A percentile compares a stretch with the other conserved stretches of the same genome.
These are phyloP conservation scores for Jamesozyma gamospora DNA, from an alignment of 805 yeast species.

Conservation along the genomic window DNA sequence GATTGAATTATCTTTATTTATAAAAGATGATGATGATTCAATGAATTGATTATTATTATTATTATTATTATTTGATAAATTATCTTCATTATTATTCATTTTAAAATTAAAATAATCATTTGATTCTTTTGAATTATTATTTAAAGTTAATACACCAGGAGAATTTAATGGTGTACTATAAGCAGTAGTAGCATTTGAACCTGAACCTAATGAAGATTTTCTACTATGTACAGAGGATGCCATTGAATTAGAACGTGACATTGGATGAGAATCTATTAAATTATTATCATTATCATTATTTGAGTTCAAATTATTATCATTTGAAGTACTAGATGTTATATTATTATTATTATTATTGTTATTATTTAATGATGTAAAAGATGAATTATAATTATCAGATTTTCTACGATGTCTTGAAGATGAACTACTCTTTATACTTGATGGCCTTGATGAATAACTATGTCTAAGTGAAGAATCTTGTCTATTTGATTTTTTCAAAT, in stretches of 20 bases:
- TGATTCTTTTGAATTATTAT: slow-evolving; percentile 2
- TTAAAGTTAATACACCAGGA: slow-evolving; percentile 17
- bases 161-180: slow-evolving; percentile 28
- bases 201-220: slow-evolving; percentile 23
- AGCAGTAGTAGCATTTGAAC: slow-evolving; percentile 22
- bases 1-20: neutral
- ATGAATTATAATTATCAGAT: slow-evolving; percentile 9
- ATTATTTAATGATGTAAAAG: neutral
- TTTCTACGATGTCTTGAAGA: slow-evolving; percentile 16
- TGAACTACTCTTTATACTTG: slow-evolving; percentile 19
- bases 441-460: slow-evolving; percentile 16
- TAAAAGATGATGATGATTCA: neutral
- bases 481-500: slow-evolving; percentile 1
- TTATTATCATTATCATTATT: neutral
- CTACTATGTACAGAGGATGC: slow-evolving; percentile 26
- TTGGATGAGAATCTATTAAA: neutral
- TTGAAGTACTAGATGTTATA: too few relatives aligned
- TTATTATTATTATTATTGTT: too few relatives aligned
- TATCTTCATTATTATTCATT: neutral
- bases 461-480: slow-evolving; percentile 14
- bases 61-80: slow-evolving; percentile 1
- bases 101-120: slow-evolving; percentile 16
- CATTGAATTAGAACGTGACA: slow-evolving; percentile 21
- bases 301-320: neutral
- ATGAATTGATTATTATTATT: neutral